Evolutionary conservation across 2,329 filamentous ascomycete genomes (phyloP), one percentile per base, ranked within the genome.

Genomic region (Fusarium tanahbumbuense): DNA sequence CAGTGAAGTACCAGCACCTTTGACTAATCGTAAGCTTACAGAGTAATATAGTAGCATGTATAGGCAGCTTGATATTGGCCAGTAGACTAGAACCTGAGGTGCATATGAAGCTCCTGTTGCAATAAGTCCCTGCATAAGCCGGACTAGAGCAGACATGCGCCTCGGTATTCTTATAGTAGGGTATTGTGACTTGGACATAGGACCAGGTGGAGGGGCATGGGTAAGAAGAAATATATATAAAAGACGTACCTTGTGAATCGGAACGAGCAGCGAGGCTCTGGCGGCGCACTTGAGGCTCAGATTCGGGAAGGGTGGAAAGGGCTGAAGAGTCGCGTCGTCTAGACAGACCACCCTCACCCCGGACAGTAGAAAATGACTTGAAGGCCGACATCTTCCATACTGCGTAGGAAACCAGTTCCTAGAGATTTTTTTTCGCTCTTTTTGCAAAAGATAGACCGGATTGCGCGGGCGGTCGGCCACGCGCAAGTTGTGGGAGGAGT

Each of bases 321-420:
- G 68, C 58, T 57, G 73, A 74, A 60, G 73, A 70, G 67, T 76
- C 67, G 41, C 64, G 65, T 64, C 61, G 74, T 46, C 71, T 65
- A 63, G 67, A 67, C 68, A 68, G 70, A 68, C 75, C 73, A 74
- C 69, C 71, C 54, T 78, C 73, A 70, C 70, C 75, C 54, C 64
- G 63, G 42, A 67, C 44, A 61, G 72, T 67, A 71, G 73, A 67
- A 67, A 74, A 76, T 68, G 75, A 67, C 67, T 76, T 68, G 53
- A 72, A 76, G 61, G 73, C 64, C 62, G 76, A 72, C 79, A 81
- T 81, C 42, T 80, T 74, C 78, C 79, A 81, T 81, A 67, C 76
- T 80, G 78, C 57, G 70, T 71, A 63, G 68, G 74, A 60, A 64
- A 49, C 20, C 55, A 62, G 55, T 46, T 56, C 64, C 69, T 71